phyloP scores from a whole-genome alignment of 805 yeast genomes.

The Myxozyma neglecta region DNA sequence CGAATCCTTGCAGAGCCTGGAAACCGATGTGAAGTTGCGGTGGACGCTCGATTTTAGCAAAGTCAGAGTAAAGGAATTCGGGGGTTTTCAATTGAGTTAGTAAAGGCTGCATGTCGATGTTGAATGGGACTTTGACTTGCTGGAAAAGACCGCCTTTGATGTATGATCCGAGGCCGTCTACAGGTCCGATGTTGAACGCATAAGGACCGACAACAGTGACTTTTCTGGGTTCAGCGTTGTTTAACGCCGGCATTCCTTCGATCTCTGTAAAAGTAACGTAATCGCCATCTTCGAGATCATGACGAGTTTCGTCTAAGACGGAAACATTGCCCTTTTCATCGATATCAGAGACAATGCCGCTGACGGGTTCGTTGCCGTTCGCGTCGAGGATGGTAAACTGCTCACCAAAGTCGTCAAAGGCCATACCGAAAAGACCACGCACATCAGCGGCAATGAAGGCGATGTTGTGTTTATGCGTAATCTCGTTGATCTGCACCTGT shows the following conservation, averaged over 20 bases:
- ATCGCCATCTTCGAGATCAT: slow-evolving; percentile 90
- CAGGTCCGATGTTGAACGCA: slow-evolving; percentile 71
- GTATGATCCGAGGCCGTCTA: slow-evolving; percentile 62
- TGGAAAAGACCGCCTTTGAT: slow-evolving; percentile 85
- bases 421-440: slow-evolving; percentile 83
- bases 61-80: slow-evolving; percentile 78
- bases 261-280: slow-evolving; percentile 84
- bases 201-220: slow-evolving; percentile 92
- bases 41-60: slow-evolving; percentile 91
- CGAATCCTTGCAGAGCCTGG: slow-evolving; percentile 81
- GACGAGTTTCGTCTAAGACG: slow-evolving; percentile 87
- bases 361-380: slow-evolving; percentile 87
- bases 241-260: slow-evolving; percentile 71
- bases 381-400: slow-evolving; percentile 76
- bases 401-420: slow-evolving; percentile 88
- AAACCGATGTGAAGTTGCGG: slow-evolving; percentile 87
- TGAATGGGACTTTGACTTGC: slow-evolving; percentile 83
- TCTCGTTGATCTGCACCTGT: slow-evolving; percentile 70
- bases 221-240: slow-evolving; percentile 71
- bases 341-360: slow-evolving; percentile 87
- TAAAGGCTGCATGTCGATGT: slow-evolving; percentile 62
- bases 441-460: slow-evolving; percentile 80
- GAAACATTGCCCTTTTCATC: slow-evolving; percentile 90
- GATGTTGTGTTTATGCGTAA: slow-evolving; percentile 71
- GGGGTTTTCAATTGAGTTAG: slow-evolving; percentile 69